Evolutionary conservation across 345 rosid species (phyloP), one percentile per base, ranked within the genome.

Genomic region (Lepidium africanum): DNA sequence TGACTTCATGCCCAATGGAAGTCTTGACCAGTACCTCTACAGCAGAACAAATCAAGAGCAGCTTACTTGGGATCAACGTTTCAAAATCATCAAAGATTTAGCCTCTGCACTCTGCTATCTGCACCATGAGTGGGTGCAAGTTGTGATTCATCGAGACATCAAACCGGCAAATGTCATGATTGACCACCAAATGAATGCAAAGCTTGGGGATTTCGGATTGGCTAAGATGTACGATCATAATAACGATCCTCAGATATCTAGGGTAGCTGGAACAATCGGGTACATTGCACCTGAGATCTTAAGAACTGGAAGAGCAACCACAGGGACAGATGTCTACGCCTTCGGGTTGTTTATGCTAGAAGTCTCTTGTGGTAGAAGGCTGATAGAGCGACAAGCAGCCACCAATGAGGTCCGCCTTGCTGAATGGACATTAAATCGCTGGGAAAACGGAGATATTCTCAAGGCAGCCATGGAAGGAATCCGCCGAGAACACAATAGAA

Each of bases 281-380:
- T 84, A 80, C 53, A 63, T 84, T 37, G 89, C 86, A 47, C 86
- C 89, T 8, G 86, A 84, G 52, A 76, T 82, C 12, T 75, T 83
- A 17, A 77, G 73, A 77, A 84, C 82, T 4, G 79, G 86, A 33
- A 79, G 77, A 74, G 78, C 89, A 32, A 75, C 83, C 3, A 67
- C 80, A 2, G 77, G 84, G 23, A 76, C 86, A 12, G 86, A 84
- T 70, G 78, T 82, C 9, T 84, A 78, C 47, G 81, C 83, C 9
- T 84, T 74, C 52, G 85, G 82, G 36, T 71, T 80, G 7, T 72
- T 85, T 8, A 66, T 82, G 76, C 81, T 85, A 3, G 85, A 85
- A 76, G 79, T 81, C 33, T 81, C 72, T 14, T 70, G 89, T 35
- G 86, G 85, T 15, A 80, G 89, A 61, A 85, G 75, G 12, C 82